Base-by-base conservation (phyloP, 164 flowering plant species). In the Tetrastigma voinierianum region DNA sequence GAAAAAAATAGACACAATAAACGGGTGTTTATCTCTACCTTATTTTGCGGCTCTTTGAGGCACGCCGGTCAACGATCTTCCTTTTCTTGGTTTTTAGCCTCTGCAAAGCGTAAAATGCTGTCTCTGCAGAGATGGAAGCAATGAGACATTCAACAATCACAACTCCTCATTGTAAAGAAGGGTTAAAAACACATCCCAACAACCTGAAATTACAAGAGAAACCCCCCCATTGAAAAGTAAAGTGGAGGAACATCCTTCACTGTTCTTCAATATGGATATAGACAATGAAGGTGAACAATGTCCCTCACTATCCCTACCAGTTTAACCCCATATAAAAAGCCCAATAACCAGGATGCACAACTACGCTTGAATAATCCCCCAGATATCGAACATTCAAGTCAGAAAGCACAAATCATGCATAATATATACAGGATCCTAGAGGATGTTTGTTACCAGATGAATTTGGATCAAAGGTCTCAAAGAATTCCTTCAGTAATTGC, bases 31-130 rank as follows among this genome's bases (percentile, higher is more conserved):
- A 21, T 17, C 9, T 0, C 62, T 54, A 90, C 98, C 98, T 85
- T 69, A 94, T 91, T 82, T 90, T 91, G 46, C 98, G 90, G 74
- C 89, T 83, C 81, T 94, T 91, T 32, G 97, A 94, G 44, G 98
- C 96, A 51, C 96, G 90, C 11, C 96, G 84, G 51, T 91, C 97
- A 21, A 91, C 97, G 6, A 80, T 66, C 76, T 94, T 94, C 62
- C 93, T 72, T 67, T 91, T 94, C 85, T 89, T 94, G 4, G 88
- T 76, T 73, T 84, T 94, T 56, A 75, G 23, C 69, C 81, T 90
- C 67, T 86, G 91, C 46, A 88, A 40, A 40, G 90, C 86, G 80
- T 88, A 89, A 54, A 90, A 79, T 8, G 93, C 88, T 0, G 86
- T 23, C 65, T 87, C 98, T 93, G 94, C 51, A 14, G 57, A 51